Percentiles rank a stretch among this genome's conserved stretches.
Evolutionary conservation across 2,329 filamentous ascomycete species (phyloP).

Genomic region (Aspergillus pseudotamarii): DNA sequence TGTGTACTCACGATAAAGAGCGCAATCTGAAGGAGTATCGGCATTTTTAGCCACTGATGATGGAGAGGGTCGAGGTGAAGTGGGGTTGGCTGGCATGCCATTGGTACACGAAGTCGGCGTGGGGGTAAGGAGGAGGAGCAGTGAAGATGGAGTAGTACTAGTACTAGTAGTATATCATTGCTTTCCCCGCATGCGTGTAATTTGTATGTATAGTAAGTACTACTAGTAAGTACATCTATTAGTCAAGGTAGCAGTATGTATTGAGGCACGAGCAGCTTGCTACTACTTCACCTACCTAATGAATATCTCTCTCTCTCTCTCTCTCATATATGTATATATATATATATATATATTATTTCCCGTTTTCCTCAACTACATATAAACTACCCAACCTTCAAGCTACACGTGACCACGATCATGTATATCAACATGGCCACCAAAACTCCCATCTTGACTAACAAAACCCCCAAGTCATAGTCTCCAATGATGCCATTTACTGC

Average conservation of each 20-base stretch:
- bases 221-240: too few species aligned
- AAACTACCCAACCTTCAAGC: too few species aligned
- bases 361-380: too few species aligned
- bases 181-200: background rate
- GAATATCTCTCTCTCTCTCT: background rate
- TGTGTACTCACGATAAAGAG: background rate
- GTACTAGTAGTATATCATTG: too few species aligned
- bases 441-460: constrained; percentile 48
- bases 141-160: background rate
- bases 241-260: too few species aligned
- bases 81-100: background rate
- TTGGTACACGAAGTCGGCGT: background rate
- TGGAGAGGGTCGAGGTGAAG: background rate
- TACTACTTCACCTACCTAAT: background rate
- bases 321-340: background rate
- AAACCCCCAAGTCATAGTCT: constrained; percentile 59
- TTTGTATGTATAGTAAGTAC: background rate
- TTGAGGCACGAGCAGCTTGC: background rate
- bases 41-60: background rate
- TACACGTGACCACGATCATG: too few species aligned
- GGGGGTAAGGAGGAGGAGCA: background rate
- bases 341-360: background rate
- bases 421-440: constrained; percentile 37
- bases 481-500: constrained; percentile 71
- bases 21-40: background rate